phyloP scores from a whole-genome alignment of 495 filamentous ascomycete genomes.

The Paragyromitra xinjiangensis region DNA sequence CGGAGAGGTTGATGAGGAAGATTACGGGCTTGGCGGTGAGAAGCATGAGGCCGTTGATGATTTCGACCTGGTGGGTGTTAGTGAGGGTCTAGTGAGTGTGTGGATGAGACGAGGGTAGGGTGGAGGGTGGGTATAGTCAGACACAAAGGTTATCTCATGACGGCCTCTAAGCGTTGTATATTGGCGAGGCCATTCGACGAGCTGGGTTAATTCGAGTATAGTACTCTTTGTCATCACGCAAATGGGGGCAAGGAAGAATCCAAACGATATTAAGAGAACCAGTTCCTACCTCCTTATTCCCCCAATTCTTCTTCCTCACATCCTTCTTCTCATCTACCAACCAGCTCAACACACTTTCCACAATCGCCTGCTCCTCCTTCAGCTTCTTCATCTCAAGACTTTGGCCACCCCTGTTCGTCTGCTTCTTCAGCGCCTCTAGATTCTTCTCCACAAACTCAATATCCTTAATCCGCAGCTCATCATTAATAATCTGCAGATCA shows the following conservation, averaged over 20 bases:
- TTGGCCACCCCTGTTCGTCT: conserved; percentile 92
- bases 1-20: conserved; percentile 94
- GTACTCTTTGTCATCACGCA: conserved; percentile 98
- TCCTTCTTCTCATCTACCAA: conserved; percentile 84
- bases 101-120: not conserved
- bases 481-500: conserved; percentile 94
- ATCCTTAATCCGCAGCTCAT: conserved; percentile 97
- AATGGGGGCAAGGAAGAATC: conserved; percentile 46
- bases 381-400: conserved; percentile 98
- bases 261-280: conserved; percentile 49
- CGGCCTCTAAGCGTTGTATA: conserved; percentile 71
- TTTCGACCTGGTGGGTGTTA: conserved; percentile 74
- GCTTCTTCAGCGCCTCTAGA: conserved; percentile 86
- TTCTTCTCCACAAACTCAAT: conserved; percentile 99
- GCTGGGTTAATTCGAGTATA: conserved; percentile 94
- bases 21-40: conserved; percentile 97
- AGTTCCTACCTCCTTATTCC: conserved; percentile 88
- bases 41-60: conserved; percentile 95
- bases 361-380: conserved; percentile 90
- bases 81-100: not conserved
- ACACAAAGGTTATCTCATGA: conserved; percentile 77
- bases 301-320: conserved; percentile 88
- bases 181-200: conserved; percentile 86
- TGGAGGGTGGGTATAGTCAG: conserved; percentile 17
- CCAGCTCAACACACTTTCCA: conserved; percentile 83